Evolutionary conservation across 106 monocot genomes (phyloP), one percentile per base, ranked within the genome.

Genomic region (Acanthochlamys bracteata): DNA sequence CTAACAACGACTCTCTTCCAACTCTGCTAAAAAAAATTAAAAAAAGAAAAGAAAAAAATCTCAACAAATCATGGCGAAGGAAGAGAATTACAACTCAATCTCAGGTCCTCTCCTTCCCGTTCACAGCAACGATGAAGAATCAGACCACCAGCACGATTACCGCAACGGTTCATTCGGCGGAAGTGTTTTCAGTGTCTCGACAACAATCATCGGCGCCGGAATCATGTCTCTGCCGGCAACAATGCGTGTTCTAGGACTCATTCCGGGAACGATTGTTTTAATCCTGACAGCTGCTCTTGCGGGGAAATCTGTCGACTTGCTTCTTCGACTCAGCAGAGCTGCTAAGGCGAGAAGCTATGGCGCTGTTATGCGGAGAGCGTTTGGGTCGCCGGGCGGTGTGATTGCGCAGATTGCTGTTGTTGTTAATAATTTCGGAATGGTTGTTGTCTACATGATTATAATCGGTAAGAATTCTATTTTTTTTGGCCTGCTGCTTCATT

Each of bases 381-480:
- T 84, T 45, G 81, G 88, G n/a, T 69, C 41, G 15, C 25, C 55
- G 10, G 88, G 88, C 11, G 75, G 63, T 68, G 55, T 80, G 19
- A 59, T 81, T 17, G 55, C 81, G 19, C 88, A 84, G 70, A 55
- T 78, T 17, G 83, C 73, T 47, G 84, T 89, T 13, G 76, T 84
- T 61, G 19, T 84, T 20, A 89, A 81, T 55, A 89, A 78, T 55
- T 19, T 78, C 11, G 88, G 88, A 7, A 59, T 84, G 11, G 72
- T 89, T 54, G 62, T 84, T 24, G 81, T 81, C 10, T 84, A 89
- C 77, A 75, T 89, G 81, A 89, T 89, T 45, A 89, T 89, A 21
- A 84, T 84, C 23, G 88, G 88, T 89, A 81, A 14, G 20, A 42
- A 39, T 39, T 59, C 59, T 15, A 33, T 58, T 58, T 58, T 58